phyloP scores from a whole-genome alignment of 1,284 basidiomycete species.

The Ustilago xerochloae region DNA sequence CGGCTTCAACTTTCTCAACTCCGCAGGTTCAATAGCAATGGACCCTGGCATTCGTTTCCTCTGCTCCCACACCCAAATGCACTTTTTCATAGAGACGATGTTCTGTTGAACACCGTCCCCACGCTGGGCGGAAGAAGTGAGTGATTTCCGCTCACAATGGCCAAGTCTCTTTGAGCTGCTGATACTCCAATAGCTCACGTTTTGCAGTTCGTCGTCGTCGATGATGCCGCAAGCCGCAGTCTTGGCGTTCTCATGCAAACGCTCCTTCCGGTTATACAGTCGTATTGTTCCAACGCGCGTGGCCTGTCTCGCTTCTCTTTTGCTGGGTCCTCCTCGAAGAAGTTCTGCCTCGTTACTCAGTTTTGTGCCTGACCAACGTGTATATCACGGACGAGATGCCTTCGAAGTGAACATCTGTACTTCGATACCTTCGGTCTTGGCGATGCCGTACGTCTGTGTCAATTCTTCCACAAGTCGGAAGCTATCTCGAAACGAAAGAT shows the following conservation, averaged over 20 bases:
- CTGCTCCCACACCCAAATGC: not conserved
- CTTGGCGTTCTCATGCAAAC: constrained; percentile 28
- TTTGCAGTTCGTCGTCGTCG: not conserved
- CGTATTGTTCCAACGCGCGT: constrained; percentile 6
- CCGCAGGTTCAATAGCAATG: constrained; percentile 3
- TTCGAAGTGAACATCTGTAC: constrained; percentile 1
- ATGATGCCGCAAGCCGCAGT: constrained; percentile 26
- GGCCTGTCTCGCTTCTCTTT: constrained; percentile 3
- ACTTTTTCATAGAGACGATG: not conserved
- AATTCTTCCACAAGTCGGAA: too few species aligned
- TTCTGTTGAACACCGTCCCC: not conserved
- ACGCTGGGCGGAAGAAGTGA: not conserved
- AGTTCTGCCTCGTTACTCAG: not conserved
- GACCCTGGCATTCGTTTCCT: constrained; percentile 4
- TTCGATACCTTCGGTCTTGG: constrained; percentile 33
- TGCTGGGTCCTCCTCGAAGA: constrained; percentile 11
- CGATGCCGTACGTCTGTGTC: too few species aligned
- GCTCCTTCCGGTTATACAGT: constrained; percentile 5
- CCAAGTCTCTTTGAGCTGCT: not conserved
- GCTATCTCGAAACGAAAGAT: constrained; percentile 12
- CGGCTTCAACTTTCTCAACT: not conserved
- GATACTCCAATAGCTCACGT: not conserved
- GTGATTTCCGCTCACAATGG: not conserved
- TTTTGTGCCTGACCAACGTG: not conserved
- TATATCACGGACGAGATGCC: constrained; percentile 9